phyloP scores from a whole-genome alignment of 2,329 filamentous ascomycete species.

The Diaporthe aspalathi region DNA sequence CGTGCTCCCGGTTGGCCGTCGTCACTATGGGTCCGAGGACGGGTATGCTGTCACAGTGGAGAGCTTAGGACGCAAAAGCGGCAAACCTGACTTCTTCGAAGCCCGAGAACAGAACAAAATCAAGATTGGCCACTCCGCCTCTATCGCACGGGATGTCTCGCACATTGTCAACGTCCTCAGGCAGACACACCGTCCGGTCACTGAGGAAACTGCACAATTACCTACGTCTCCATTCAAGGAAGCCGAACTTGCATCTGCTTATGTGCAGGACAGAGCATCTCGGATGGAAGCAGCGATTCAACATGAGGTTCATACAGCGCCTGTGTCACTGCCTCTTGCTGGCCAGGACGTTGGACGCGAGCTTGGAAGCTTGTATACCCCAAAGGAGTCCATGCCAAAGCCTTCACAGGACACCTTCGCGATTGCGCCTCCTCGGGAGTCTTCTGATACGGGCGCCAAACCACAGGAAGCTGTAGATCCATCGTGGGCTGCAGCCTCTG shows the following conservation, averaged over 20 bases:
- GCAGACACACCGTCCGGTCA: neutral
- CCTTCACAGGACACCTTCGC: constrained; percentile 18
- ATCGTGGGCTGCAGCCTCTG: constrained; percentile 22
- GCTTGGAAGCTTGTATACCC: too few relatives aligned
- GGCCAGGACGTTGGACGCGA: too few relatives aligned
- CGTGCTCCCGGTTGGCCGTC: constrained; percentile 30
- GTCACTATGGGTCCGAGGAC: constrained; percentile 16
- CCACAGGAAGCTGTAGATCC: neutral
- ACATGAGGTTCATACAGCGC: neutral
- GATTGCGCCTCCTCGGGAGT: constrained; percentile 10
- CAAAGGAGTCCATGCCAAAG: neutral
- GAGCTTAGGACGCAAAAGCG: constrained; percentile 41
- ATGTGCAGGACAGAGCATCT: neutral
- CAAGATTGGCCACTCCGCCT: neutral
- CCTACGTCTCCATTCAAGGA: neutral
- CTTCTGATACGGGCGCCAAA: constrained; percentile 6
- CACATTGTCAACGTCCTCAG: neutral
- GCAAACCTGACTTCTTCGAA: constrained; percentile 44
- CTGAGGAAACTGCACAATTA: neutral
- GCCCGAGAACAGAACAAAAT: constrained; percentile 45
- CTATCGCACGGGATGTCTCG: neutral
- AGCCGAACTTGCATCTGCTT: neutral
- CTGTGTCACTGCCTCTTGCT: neutral
- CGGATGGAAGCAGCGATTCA: neutral
- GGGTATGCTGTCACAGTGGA: constrained; percentile 28